Base-by-base conservation (phyloP, 495 filamentous ascomycete species). In the Talaromyces proteolyticus region DNA sequence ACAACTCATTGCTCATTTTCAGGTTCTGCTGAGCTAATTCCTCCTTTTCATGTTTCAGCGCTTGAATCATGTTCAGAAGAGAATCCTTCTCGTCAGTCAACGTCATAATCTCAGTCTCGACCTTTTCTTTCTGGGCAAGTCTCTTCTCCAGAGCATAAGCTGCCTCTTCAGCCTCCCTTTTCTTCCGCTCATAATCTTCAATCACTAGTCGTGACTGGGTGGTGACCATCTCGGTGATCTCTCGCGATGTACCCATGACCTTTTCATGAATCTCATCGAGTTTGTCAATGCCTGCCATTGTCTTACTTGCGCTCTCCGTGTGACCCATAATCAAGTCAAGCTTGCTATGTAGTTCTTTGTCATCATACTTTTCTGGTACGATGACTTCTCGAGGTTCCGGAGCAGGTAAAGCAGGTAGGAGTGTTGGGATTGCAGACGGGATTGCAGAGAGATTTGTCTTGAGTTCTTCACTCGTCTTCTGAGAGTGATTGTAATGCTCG, bases 201-300 rank as follows among this genome's bases (percentile, higher is more conserved):
- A 83, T 78, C 26, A 93, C 84, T 10, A 88, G 78, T 45, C 81
- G 79, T 16, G 87, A 88, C 61, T 97, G 93, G 2, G 78, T 75
- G 8, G 81, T 77, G 34, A 97, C 79, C 69, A 96, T 96, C 37
- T 85, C 81, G n/a, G 84, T 83, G 55, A 99, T 85, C 58, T 89
- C 87, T 19, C 81, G 82, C 0, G 92, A 86, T n/a, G 89, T 95
- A 40, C 82, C 73, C 62, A 87, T 84, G 39, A 99, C 90, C 53
- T 96, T 86, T 57, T 86, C 76, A 61, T 96, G 90, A 54, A 97
- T 92, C 59, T 90, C 79, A 56, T 95, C 89, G 7, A 99, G 77
- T 44, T 89, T 86, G 52, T 86, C 84, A 47, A 85, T 81, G 82
- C 8, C 65, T 71, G 38, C 69, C 62, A n/a, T 72, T 1, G 57